Evolutionary conservation across 2,329 filamentous ascomycete genomes (phyloP).

Genomic region (Hypoxylon sp.): DNA sequence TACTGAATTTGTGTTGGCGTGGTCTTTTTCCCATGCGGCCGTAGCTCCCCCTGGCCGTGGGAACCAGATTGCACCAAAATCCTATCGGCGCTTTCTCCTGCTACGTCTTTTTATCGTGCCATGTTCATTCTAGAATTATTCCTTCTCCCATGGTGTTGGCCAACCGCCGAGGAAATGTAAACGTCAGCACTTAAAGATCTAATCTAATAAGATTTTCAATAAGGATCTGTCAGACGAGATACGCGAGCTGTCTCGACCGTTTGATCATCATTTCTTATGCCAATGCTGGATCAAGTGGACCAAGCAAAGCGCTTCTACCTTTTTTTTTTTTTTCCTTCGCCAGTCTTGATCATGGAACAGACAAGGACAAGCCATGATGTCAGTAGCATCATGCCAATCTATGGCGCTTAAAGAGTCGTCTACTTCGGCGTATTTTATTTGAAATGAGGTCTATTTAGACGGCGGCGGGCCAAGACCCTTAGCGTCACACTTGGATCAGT

Average conservation of each 20-base stretch:
- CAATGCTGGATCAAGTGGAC: constrained; percentile 14
- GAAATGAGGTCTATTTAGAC: constrained; percentile 16
- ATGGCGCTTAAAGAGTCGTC: not conserved
- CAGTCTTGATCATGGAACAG: not conserved
- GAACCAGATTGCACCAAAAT: constrained; percentile 1
- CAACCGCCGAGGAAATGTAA: not conserved
- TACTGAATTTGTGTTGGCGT: constrained; percentile 17
- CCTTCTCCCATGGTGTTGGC: constrained; percentile 5
- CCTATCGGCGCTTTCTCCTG: constrained; percentile 29
- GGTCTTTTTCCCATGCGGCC: not conserved
- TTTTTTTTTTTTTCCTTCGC: constrained; percentile 6
- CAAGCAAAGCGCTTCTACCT: constrained; percentile 3
- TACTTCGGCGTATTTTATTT: constrained; percentile 20
- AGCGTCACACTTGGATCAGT: constrained; percentile 16
- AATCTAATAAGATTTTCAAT: constrained; percentile 30
- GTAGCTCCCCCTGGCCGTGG: constrained; percentile 3
- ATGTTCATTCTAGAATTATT: constrained; percentile 38
- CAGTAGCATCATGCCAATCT: constrained; percentile 8
- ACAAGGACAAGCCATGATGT: constrained; percentile 7
- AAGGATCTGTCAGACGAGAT: constrained; percentile 24
- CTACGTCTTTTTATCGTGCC: constrained; percentile 17
- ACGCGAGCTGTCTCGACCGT: constrained; percentile 28
- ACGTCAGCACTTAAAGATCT: constrained; percentile 12
- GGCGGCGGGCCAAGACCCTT: not conserved
- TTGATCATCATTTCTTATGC: constrained; percentile 23